phyloP scores from a whole-genome alignment of 108 stramenopile species.

The Cyclotella choctawhatcheeana region DNA sequence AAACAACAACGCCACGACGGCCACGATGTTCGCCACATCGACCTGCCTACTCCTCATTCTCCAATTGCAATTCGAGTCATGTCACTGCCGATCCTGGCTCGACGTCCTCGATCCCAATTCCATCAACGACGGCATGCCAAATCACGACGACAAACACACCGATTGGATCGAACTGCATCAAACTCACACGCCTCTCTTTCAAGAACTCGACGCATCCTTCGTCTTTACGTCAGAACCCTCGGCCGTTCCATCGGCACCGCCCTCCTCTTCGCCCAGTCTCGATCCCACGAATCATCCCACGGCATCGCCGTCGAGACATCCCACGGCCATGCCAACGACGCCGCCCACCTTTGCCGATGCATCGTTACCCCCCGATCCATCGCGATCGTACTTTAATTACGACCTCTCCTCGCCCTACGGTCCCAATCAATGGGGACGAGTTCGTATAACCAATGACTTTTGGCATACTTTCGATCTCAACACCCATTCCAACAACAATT shows the following conservation, averaged over 20 bases:
- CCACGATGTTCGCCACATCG: neutral
- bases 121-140: constrained; percentile 1
- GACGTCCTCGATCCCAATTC: neutral
- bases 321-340: constrained; percentile 2
- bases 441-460: constrained; percentile 24
- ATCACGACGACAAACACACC: constrained; percentile 1
- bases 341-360: constrained; percentile 28
- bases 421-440: constrained; percentile 30
- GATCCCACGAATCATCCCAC: constrained; percentile 19
- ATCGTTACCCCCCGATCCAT: constrained; percentile 19
- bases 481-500: neutral
- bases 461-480: constrained; percentile 38
- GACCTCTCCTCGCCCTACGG: constrained; percentile 33
- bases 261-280: neutral
- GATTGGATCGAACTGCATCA: constrained; percentile 2
- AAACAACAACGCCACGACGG: no score
- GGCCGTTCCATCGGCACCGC: neutral
- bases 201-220: constrained; percentile 13
- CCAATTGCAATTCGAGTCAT: no score
- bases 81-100: constrained; percentile 3
- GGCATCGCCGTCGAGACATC: neutral
- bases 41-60: constrained; percentile 2
- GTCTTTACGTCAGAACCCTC: neutral
- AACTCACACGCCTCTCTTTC: constrained; percentile 4
- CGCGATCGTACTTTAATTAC: constrained; percentile 44